Percentiles rank a stretch among this genome's conserved stretches.
phyloP scores from a whole-genome alignment of 202 grass and related monocot species.

The Setaria italica region DNA sequence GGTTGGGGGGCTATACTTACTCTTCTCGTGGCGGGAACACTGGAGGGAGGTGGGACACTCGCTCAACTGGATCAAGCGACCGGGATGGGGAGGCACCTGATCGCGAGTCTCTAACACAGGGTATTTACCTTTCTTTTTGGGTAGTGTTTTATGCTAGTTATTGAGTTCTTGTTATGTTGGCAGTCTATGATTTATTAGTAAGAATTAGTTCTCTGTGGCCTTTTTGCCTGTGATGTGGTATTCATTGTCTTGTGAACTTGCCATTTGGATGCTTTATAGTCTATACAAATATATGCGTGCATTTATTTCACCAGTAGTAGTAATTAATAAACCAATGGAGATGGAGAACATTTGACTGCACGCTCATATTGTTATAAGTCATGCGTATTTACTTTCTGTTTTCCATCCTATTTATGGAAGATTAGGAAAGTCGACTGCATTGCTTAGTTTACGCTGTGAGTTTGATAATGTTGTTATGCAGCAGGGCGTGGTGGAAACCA shows the following conservation, averaged over 20 bases:
- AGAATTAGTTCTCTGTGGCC: background rate
- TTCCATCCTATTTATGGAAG: slow-evolving; percentile 21
- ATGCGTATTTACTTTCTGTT: background rate
- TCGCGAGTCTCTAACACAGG: slow-evolving; percentile 55
- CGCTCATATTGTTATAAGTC: slow-evolving; percentile 1
- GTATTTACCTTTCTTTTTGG: slow-evolving; percentile 35
- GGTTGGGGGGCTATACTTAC: slow-evolving; percentile 55
- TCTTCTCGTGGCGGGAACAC: slow-evolving; percentile 58
- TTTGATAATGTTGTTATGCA: slow-evolving; percentile 46
- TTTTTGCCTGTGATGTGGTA: background rate
- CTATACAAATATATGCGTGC: slow-evolving; percentile 4
- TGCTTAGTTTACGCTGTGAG: background rate
- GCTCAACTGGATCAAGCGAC: slow-evolving; percentile 69
- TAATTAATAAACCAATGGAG: slow-evolving; percentile 1
- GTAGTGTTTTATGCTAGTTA: background rate
- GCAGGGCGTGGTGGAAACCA: slow-evolving; percentile 71
- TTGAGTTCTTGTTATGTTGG: background rate
- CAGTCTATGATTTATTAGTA: background rate
- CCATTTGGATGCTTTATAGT: slow-evolving; percentile 23
- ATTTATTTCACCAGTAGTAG: background rate
- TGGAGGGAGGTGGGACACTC: slow-evolving; percentile 80
- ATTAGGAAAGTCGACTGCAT: background rate
- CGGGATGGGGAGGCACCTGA: slow-evolving; percentile 72
- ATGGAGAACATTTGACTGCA: background rate
- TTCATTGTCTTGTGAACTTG: slow-evolving; percentile 6